Base-by-base conservation (phyloP, 23 red algal species). In the Pyropia yezoensis region DNA sequence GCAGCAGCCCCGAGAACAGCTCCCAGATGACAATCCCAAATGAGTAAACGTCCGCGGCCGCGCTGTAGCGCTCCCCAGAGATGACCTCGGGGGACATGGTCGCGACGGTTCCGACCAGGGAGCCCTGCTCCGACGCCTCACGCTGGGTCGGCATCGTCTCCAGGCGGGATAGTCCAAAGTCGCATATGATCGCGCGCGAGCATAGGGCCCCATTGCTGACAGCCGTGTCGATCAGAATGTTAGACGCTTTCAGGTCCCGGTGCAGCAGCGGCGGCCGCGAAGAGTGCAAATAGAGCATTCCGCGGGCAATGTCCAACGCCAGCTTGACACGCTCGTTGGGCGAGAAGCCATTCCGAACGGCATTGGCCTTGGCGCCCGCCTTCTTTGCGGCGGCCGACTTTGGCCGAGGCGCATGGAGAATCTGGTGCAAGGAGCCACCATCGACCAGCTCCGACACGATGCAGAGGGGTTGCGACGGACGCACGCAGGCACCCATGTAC, bases 401-500 rank as follows among this genome's bases (percentile, higher is more conserved):
- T 1, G 39, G 9, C 11, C 39, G 78, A 29, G 73, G 77, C 18
- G 74, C 74, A n/a, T 95, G 80, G 23, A 98, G 63, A 27, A 78
- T 59, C 21, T 90, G 64, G 63, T 91, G 82, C 33, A 98, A 49
- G 66, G 77, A 84, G 20, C 94, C 94, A 9, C 94, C 94, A 3
- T 84, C 70, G 54, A 89, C 83, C 30, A 98, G 80, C 18, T 90
- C 86, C 33, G 79, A 79, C 14, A 98, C 85, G 61, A 98, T 98
- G 59, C 94, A 98, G 15, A 91, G 79, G 2, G 90, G 90, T 54
- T 82, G 72, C 51, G 67, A 67, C 15, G 83, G 77, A 52, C 83
- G 67, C 27, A 82, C 76, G 73, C 85, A 90, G 20, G 94, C 94
- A 30, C 85, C 94, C 78, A 98, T 98, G 83, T 88, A 98, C 18